Conservation (phyloP, 2,329 filamentous ascomycete genomes). For the Alternaria atra region DNA sequence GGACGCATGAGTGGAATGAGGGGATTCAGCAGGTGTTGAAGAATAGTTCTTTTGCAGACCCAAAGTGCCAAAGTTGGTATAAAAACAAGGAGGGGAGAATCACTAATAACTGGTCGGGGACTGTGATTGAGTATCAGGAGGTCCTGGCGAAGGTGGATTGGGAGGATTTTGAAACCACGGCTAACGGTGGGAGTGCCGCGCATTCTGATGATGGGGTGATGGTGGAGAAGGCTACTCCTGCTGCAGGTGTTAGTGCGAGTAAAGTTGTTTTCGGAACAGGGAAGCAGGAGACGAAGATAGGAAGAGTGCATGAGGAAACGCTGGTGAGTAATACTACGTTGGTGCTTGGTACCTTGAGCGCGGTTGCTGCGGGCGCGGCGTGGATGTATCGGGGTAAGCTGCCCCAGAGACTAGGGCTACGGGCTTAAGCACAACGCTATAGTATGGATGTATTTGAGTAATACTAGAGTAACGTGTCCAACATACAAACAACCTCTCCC, state of each 20-base stretch:
- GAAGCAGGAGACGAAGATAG: constrained; percentile 50
- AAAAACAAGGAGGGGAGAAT: constrained; percentile 63
- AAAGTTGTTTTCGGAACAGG: constrained; percentile 44
- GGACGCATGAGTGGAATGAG: constrained; percentile 57
- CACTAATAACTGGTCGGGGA: constrained; percentile 66
- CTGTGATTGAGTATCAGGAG: constrained; percentile 65
- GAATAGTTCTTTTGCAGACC: constrained; percentile 62
- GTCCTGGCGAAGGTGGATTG: constrained; percentile 54
- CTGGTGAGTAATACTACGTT: constrained; percentile 50
- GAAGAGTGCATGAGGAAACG: constrained; percentile 58
- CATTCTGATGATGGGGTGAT: neutral
- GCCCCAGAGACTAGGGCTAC: constrained; percentile 23
- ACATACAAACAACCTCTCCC: neutral
- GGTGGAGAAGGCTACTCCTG: neutral
- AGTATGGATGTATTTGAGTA: neutral
- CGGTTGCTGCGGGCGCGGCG: constrained; percentile 48
- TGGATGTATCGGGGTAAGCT: constrained; percentile 32
- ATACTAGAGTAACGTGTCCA: neutral
- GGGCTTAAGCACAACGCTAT: neutral
- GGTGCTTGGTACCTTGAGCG: constrained; percentile 48
- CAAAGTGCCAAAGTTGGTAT: constrained; percentile 65
- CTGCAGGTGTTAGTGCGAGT: constrained; percentile 33
- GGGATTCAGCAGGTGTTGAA: constrained; percentile 57
- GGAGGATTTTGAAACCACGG: constrained; percentile 54
- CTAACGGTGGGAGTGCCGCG: neutral